Evolutionary conservation across 192 early-diverging fungal species (phyloP).

Genomic region (Pilaira anomala): DNA sequence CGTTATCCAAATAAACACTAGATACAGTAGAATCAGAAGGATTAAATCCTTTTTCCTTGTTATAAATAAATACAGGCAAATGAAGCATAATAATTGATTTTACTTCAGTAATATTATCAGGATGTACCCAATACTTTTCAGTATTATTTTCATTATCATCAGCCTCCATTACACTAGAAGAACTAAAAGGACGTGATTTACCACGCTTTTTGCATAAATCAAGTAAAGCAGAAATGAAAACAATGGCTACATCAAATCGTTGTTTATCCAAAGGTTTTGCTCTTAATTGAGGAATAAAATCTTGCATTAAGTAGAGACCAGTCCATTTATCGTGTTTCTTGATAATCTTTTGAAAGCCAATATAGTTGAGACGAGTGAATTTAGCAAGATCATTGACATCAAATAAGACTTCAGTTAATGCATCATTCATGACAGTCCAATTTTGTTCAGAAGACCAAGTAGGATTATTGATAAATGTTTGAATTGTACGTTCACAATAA

Average conservation of each 20-base stretch:
- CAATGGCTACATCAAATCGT: conserved; percentile 85
- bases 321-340: conserved; percentile 99
- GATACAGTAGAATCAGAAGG: conserved; percentile 34
- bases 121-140: conserved; percentile 45
- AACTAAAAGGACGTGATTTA: conserved; percentile 24
- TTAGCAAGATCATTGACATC: conserved; percentile 80
- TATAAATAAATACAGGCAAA: conserved; percentile 45
- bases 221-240: conserved; percentile 80
- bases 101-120: conserved; percentile 39
- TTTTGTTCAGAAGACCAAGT: conserved; percentile 48
- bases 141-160: conserved; percentile 73
- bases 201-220: conserved; percentile 59
- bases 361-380: conserved; percentile 80
- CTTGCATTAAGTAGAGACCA: conserved; percentile 63
- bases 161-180: conserved; percentile 23
- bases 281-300: conserved; percentile 77
- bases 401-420: conserved; percentile 66
- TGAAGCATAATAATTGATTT: conserved; percentile 39
- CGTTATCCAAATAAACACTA: conserved; percentile 34
- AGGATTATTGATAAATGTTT: conserved; percentile 43
- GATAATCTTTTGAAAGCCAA: conserved; percentile 89
- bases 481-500: conserved; percentile 62
- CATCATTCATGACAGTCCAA: conserved; percentile 53
- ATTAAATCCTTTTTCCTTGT: conserved; percentile 43
- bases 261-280: conserved; percentile 76